Base-by-base conservation (phyloP, 345 rosid genomes). In the Microthlaspi erraticum region DNA sequence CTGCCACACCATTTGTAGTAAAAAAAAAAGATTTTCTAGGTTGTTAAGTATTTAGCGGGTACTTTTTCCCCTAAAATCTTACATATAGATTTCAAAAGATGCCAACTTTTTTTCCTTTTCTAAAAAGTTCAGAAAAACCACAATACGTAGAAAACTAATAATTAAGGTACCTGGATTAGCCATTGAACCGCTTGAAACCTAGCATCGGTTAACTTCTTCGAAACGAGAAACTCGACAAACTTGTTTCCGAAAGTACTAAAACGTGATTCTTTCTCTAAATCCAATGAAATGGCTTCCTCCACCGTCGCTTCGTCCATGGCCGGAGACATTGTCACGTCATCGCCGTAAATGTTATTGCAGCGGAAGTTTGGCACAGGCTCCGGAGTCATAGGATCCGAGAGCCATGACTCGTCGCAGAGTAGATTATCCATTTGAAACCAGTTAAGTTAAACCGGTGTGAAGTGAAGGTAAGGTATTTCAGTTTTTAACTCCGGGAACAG, bases 371-470 rank as follows among this genome's bases (percentile, higher is more conserved):
- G 52, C 13, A 29, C 2, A 43, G 69, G 44, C 52, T 60, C 74
- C 29, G 78, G 74, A 11, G 74, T 33, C 26, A 29, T 2, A 48
- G 73, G 63, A 53, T 23, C 26, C 42, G 64, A 53, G 50, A 53
- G 64, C 78, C 74, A 75, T 60, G 64, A 53, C 36, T 75, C 78
- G 14, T 75, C 73, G 19, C 78, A 75, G 37, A 68, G 64, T 41
- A 75, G 61, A 53, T 75, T 37, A 68, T 75, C 78, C 78, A 75
- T 75, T 11, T 11, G 0, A 5, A 20, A 67, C 73, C 68, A 73
- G 46, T 31, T 60, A 7, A 11, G 8, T 19, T 4, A 32, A 62
- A 51, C 75, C 63, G 32, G 71, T 37, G 12, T 20, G n/a, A n/a
- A n/a, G n/a, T n/a, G n/a, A n/a, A n/a, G n/a, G n/a, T 5, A 18